Conservation (phyloP, 1,284 basidiomycete species). For the Athelia sp. region DNA sequence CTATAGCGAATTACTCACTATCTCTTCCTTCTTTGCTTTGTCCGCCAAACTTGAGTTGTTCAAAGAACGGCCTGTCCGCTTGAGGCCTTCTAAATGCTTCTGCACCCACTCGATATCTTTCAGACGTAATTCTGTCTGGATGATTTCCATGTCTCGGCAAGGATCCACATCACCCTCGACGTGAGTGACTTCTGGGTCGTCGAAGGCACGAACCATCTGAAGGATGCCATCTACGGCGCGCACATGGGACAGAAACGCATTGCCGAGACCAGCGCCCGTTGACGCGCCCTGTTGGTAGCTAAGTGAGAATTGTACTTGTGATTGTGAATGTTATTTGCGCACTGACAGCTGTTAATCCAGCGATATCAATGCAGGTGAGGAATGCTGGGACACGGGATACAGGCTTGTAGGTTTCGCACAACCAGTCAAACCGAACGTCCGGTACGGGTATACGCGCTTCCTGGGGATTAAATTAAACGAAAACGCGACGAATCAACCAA, state of each 20-base stretch:
- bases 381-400: slow-evolving; percentile 87
- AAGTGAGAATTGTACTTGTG: slow-evolving; percentile 2
- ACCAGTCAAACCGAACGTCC: slow-evolving; percentile 93
- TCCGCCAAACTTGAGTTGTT: slow-evolving; percentile 85
- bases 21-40: slow-evolving; percentile 96
- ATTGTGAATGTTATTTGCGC: background rate
- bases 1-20: slow-evolving; percentile 46
- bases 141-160: slow-evolving; percentile 96
- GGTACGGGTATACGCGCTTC: slow-evolving; percentile 98
- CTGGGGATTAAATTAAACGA: slow-evolving; percentile 15
- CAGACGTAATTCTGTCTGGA: slow-evolving; percentile 87
- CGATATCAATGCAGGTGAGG: slow-evolving; percentile 98
- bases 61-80: slow-evolving; percentile 66
- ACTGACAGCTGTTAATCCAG: slow-evolving; percentile 89
- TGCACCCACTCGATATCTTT: slow-evolving; percentile 99
- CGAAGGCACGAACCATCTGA: slow-evolving; percentile 97
- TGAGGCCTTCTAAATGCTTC: slow-evolving; percentile 81
- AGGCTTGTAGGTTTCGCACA: slow-evolving; percentile 90
- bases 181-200: slow-evolving; percentile 98
- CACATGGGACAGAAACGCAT: slow-evolving; percentile 97
- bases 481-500: background rate
- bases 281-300: slow-evolving; percentile 72
- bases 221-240: slow-evolving; percentile 99
- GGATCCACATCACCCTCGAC: slow-evolving; percentile 99
- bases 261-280: slow-evolving; percentile 96